Evolutionary conservation across 352 stramenopile genomes (phyloP), one percentile per base, ranked within the genome.

Genomic region (Phytophthora hybrid): DNA sequence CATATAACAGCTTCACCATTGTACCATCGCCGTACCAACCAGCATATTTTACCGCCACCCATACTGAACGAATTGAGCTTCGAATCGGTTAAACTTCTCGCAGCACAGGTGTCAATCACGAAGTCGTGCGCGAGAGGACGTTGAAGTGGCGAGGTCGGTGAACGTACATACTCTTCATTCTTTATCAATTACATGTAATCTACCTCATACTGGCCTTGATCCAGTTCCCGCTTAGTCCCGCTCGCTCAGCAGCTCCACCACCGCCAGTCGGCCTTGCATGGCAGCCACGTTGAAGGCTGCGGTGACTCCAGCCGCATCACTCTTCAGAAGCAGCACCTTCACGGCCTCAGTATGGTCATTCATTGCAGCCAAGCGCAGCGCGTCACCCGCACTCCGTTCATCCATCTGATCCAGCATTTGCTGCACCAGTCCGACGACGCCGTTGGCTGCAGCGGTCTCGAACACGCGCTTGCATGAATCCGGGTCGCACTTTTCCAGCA

Each of bases 181-280:
- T 46, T 46, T 11, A 46, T 31, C 29, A 46, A 46, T 46, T 46
- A 46, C 37, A 46, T 46, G 13, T 18, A 46, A 2, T n/a, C 37
- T 46, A 46, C 16, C 37, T 46, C 11, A 46, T n/a, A 46, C 13
- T 46, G 37, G 37, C 5, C 16, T 46, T 14, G 2, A 18, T 4
- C 13, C 37, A 46, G 37, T 46, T 18, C 13, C 37, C 37, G 18
- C 9, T 69, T 53, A 69, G 13, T 71, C 54, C 14, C 26, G 59
- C 53, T 73, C 66, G 49, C 66, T 67, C 4, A 73, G 66, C 49
- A 73, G 47, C 53, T 73, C 39, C 37, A 68, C 66, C 8, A 73
- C 59, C 9, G 58, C 66, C 8, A 73, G 58, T 51, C 59, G 66
- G 4, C 66, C 66, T 52, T 73, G 58, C 66, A 73, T 68, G 8